Evolutionary conservation across 108 stramenopile species (phyloP), one percentile per base, ranked within the genome.

Genomic region (Fragilariopsis cylindrus): DNA sequence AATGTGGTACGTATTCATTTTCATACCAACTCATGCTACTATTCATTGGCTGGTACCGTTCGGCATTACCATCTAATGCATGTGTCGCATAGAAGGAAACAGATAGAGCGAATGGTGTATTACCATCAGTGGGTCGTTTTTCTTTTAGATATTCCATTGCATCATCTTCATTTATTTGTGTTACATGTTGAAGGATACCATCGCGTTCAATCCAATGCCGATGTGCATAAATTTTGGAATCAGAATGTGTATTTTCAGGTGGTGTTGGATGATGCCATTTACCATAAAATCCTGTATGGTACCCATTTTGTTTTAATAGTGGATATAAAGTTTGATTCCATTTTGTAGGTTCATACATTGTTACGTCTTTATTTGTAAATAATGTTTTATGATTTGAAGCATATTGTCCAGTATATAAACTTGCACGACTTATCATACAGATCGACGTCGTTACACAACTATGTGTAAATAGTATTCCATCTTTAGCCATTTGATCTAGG

Each of bases 71-170:
- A 3, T 72, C 78, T 3, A 87, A 76, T 42, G 91, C 79, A 65
- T 92, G 85, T 7, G 91, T 84, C 3, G 91, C 84, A 84, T 88
- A 90, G 55, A 90, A 92, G 21, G 85, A 84, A 15, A 90, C 87
- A 40, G 84, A 87, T 11, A 90, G 54, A 48, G 83, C 81, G 73
- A 90, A 92, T 3, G 86, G 86, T 56, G 73, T 84, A 30, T 30
- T 30, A 30, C 30, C 30, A 18, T 81, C 68, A 50, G 78, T 82
- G 16, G 85, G 73, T 40, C 88, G 73, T 30, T 30, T 30, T 8
- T 81, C 57, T 2, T 48, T 43, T 41, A 90, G 68, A 76, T 88
- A 90, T 4, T 82, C 69, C 12, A 85, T 67, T 8, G 84, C 84
- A 30, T 30, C 30, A 30, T 30, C 30, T 63, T 87, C 90, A 53